Percentiles rank a stretch among this genome's conserved stretches.
Evolutionary conservation across 2,329 filamentous ascomycete genomes (phyloP).

Genomic region (Monosporascus sp.): DNA sequence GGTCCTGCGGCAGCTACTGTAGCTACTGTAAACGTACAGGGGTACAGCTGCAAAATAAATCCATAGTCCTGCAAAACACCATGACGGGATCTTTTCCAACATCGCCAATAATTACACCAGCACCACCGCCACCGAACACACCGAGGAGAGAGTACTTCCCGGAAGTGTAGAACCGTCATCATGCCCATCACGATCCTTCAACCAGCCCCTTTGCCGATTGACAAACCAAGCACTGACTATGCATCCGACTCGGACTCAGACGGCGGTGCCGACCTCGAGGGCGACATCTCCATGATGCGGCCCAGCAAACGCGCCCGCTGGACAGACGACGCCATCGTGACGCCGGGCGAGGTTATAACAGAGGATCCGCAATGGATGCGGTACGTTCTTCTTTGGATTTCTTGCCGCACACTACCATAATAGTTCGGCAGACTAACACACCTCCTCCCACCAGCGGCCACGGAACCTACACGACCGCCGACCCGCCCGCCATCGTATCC

Average conservation of each 20-base stretch:
- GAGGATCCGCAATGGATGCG: conserved; percentile 96
- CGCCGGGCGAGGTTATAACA: conserved; percentile 84
- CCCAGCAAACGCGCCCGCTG: conserved; percentile 33
- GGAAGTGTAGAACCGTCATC: not conserved
- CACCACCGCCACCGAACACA: conserved; percentile 1
- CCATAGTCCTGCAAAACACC: too few relatives aligned
- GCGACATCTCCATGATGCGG: conserved; percentile 39
- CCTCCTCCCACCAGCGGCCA: conserved; percentile 60
- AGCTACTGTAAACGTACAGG: too few relatives aligned
- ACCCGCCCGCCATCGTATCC: conserved; percentile 68
- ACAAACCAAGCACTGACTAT: conserved; percentile 5
- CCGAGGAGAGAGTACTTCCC: not conserved
- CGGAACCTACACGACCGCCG: conserved; percentile 71
- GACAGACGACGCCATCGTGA: conserved; percentile 56
- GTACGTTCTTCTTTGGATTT: conserved; percentile 31
- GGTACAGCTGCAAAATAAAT: too few relatives aligned
- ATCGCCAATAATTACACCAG: not conserved
- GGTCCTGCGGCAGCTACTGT: not conserved
- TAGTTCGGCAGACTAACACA: conserved; percentile 2
- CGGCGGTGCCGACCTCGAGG: conserved; percentile 40
- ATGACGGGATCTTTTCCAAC: conserved; percentile 8
- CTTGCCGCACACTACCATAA: not conserved
- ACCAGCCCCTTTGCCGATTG: conserved; percentile 16
- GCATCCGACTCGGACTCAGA: conserved; percentile 28
- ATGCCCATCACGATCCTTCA: conserved; percentile 32